Percentiles rank a stretch among this genome's conserved stretches.
phyloP scores from a whole-genome alignment of 108 stramenopile species.

The Fragilariopsis cylindrus region DNA sequence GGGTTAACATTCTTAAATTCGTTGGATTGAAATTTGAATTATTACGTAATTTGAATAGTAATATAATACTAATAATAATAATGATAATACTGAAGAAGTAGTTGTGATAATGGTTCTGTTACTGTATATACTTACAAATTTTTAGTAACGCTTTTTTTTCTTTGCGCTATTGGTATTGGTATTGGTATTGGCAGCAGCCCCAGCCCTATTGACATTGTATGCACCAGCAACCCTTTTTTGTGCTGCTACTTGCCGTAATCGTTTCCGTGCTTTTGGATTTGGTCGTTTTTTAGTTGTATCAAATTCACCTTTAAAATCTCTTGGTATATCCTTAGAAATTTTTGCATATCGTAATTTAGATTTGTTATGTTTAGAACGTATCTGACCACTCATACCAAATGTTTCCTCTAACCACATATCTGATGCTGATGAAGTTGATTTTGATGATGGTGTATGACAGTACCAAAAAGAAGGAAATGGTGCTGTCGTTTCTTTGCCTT shows the following conservation, averaged over 20 bases:
- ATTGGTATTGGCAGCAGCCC: no score
- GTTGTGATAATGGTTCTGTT: not conserved
- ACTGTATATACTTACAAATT: not conserved
- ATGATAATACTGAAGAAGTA: no score
- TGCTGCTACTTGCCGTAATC: constrained; percentile 10
- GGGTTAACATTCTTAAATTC: not conserved
- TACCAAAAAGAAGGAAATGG: constrained; percentile 44
- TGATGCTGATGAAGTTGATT: not conserved
- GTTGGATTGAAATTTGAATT: not conserved
- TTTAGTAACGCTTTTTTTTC: not conserved
- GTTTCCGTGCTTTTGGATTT: constrained; percentile 48
- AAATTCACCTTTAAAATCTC: constrained; percentile 40
- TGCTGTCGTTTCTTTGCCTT: constrained; percentile 30
- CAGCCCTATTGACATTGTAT: no score
- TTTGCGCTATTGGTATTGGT: not conserved
- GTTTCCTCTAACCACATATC: constrained; percentile 15
- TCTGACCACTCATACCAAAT: constrained; percentile 19
- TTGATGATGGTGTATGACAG: constrained; percentile 12
- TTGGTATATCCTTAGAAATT: constrained; percentile 13
- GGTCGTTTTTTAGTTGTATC: constrained; percentile 54
- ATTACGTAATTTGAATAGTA: no score
- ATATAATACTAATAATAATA: no score
- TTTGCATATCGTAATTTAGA: constrained; percentile 16
- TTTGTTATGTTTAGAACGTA: constrained; percentile 10
- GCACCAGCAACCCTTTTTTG: not conserved